phyloP scores from a whole-genome alignment of 2,329 filamentous ascomycete genomes.

The Aspergillus fischeri region DNA sequence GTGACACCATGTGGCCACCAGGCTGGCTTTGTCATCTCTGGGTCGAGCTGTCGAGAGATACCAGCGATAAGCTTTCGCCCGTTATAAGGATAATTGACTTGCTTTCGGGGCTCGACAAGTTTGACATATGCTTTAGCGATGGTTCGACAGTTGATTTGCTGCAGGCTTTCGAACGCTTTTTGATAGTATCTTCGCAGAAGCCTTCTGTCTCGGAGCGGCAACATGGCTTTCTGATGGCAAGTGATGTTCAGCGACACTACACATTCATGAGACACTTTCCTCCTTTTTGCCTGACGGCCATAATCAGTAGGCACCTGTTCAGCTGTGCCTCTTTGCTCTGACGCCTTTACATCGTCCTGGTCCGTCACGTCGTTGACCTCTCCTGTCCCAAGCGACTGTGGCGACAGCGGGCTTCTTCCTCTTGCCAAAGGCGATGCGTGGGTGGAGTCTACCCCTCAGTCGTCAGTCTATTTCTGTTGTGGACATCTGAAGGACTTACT shows the following conservation, averaged over 20 bases:
- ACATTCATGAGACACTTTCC: conserved; percentile 16
- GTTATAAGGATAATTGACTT: conserved; percentile 35
- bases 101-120: conserved; percentile 34
- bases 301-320: conserved; percentile 4
- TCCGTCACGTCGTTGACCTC: conserved; percentile 4
- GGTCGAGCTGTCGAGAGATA: conserved; percentile 27
- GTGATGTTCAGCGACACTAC: conserved; percentile 21
- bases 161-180: conserved; percentile 30
- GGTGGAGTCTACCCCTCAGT: conserved; percentile 4
- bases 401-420: conserved; percentile 13
- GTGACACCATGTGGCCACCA: conserved; percentile 33
- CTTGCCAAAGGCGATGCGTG: conserved; percentile 4
- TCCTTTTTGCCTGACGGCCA: conserved; percentile 11
- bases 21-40: conserved; percentile 30
- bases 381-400: conserved; percentile 8
- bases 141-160: conserved; percentile 34
- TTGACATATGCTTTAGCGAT: conserved; percentile 35
- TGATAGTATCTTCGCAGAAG: conserved; percentile 30
- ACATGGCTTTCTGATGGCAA: conserved; percentile 20
- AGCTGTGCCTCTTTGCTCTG: background rate
- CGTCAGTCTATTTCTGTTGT: background rate
- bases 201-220: conserved; percentile 21
- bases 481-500: conserved; percentile 13
- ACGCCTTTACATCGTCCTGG: background rate
- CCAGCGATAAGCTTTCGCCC: conserved; percentile 29